phyloP scores from a whole-genome alignment of 2,329 filamentous ascomycete species.

The Arthrobotrys entomopaga region DNA sequence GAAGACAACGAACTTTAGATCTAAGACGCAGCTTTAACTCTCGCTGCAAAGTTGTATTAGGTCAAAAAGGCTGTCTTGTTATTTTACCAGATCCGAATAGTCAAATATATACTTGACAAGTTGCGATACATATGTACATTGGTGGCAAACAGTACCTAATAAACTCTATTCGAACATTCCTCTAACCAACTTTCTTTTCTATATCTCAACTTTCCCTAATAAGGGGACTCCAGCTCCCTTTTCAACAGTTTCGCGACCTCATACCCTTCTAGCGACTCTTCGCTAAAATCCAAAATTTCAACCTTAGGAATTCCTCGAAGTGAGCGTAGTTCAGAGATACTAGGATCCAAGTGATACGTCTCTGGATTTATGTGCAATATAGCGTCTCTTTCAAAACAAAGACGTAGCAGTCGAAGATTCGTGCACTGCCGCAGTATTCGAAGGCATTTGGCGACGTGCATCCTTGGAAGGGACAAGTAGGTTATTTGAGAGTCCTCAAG shows the following conservation, averaged over 20 bases:
- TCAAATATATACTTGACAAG: no score
- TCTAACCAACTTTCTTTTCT: no score
- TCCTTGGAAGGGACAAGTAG: neutral
- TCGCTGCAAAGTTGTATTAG: no score
- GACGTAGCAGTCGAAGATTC: conserved; percentile 1
- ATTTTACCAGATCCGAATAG: no score
- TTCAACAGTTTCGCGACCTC: neutral
- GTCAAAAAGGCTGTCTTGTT: no score
- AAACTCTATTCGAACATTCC: no score
- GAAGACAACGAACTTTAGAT: no score
- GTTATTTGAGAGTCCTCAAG: neutral
- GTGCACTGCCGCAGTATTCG: neutral
- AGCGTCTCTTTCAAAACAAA: neutral
- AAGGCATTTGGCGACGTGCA: conserved; percentile 3
- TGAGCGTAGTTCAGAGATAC: neutral
- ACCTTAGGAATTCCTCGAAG: conserved; percentile 2
- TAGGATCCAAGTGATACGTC: neutral
- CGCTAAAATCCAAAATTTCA: neutral
- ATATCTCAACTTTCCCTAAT: neutral
- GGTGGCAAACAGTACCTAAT: no score
- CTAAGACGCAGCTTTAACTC: no score
- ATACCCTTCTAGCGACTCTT: neutral
- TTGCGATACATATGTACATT: no score
- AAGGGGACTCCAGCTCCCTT: neutral
- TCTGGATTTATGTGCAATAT: neutral